These are phyloP conservation scores for Ceratocystiopsis sp. DNA, from an alignment of 2,329 filamentous ascomycete species.

Conservation along the genomic window DNA sequence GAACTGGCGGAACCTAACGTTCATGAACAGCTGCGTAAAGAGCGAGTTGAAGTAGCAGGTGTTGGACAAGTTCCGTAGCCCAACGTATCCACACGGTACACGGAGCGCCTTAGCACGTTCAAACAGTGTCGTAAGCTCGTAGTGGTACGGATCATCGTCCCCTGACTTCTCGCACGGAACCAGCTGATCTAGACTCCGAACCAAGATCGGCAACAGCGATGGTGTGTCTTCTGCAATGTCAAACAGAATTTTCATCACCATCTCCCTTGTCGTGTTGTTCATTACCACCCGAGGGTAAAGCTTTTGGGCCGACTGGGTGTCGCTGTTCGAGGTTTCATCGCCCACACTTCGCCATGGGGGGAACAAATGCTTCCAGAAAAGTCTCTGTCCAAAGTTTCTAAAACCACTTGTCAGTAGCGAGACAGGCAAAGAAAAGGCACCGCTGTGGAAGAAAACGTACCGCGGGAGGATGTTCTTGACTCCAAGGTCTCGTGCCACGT, in stretches of 20 bases:
- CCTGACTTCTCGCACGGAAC: conserved; percentile 29
- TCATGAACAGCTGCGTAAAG: conserved; percentile 92
- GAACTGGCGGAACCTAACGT: conserved; percentile 69
- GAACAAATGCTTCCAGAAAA: conserved; percentile 52
- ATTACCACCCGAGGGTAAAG: conserved; percentile 27
- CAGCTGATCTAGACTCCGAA: conserved; percentile 32
- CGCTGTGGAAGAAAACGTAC: not conserved
- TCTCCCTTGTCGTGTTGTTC: conserved; percentile 35
- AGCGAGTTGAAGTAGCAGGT: conserved; percentile 96
- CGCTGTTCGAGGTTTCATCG: too few species aligned
- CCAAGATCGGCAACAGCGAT: conserved; percentile 29
- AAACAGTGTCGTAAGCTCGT: conserved; percentile 43
- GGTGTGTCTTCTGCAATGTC: conserved; percentile 34
- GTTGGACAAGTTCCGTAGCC: conserved; percentile 80
- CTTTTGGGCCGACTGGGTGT: not conserved
- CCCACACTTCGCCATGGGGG: conserved; percentile 24
- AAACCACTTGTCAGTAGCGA: not conserved
- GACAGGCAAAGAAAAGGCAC: too few species aligned
- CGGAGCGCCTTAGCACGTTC: conserved; percentile 54
- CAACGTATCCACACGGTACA: conserved; percentile 66
- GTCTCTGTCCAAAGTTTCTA: conserved; percentile 21
- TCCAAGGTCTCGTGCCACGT: conserved; percentile 5
- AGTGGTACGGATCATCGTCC: conserved; percentile 34
- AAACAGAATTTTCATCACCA: conserved; percentile 44
- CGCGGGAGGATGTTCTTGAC: conserved; percentile 3